Evolutionary conservation across 2,329 filamentous ascomycete species (phyloP).

Genomic region (Zasmidium angulare): DNA sequence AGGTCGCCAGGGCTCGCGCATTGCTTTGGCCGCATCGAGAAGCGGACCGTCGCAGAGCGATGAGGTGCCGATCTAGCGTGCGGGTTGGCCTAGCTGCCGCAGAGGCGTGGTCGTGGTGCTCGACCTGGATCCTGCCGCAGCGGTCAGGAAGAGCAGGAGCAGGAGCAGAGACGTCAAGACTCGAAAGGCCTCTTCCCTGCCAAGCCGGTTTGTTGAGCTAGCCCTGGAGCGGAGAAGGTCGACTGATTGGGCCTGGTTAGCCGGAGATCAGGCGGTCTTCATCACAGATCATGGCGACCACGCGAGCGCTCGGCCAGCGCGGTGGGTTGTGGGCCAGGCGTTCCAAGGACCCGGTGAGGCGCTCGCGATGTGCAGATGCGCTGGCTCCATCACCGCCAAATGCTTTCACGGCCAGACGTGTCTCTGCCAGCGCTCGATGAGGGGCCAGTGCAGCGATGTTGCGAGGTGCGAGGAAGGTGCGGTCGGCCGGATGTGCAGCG

Average conservation of each 20-base stretch:
- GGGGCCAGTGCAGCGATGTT: neutral
- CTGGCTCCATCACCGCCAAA: neutral
- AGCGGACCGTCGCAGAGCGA: neutral
- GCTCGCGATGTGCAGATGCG: neutral
- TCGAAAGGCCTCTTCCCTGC: neutral
- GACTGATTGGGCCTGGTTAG: neutral
- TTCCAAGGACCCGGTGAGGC: neutral
- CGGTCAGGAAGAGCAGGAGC: neutral
- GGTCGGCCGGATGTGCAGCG: neutral
- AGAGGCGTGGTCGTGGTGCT: neutral
- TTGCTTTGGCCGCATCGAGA: neutral
- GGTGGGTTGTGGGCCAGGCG: neutral
- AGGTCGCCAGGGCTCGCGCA: neutral
- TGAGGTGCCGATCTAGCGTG: slow-evolving; percentile 1
- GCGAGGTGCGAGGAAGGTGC: neutral
- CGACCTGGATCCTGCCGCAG: neutral
- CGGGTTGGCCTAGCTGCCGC: slow-evolving; percentile 1
- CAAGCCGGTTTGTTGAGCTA: slow-evolving; percentile 2
- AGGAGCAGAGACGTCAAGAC: neutral
- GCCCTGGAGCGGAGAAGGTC: neutral
- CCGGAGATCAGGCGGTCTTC: neutral
- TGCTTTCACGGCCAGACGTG: neutral
- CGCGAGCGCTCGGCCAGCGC: neutral
- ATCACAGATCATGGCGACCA: neutral
- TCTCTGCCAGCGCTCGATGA: neutral